Evolutionary conservation across 164 flowering plant species (phyloP), one percentile per base, ranked within the genome.

Genomic region (Chimonanthus salicifolius): DNA sequence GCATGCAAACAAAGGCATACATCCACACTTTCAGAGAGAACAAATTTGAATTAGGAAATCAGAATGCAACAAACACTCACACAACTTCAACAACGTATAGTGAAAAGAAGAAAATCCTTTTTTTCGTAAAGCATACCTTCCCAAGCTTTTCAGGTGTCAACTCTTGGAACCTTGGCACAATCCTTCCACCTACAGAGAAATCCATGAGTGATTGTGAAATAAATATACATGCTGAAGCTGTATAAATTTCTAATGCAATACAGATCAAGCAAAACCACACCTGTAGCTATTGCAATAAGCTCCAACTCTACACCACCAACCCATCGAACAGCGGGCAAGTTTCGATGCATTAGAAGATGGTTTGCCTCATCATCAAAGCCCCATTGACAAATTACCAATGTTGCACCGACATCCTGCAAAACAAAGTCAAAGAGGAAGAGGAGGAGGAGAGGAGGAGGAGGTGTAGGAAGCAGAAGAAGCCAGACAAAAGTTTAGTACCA

Each of bases 331-430:
- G 99, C 99, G 77, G 99, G 99, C 82, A 95, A 84, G 75, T 92
- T 86, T 75, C 97, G 83, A 74, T 95, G 88, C 98, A 94, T 92
- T 71, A 95, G 73, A 21, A 95, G 80, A 80, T 95, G 99, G 78
- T 95, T 95, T 73, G 99, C 99, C 81, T 95, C 99, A 85, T 95
- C 99, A 83, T 95, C 99, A 80, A 95, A 95, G 3, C 99, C 99
- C 99, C 98, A 95, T 67, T 93, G 99, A 74, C 99, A 95, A 80
- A 95, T 95, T 49, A 95, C 99, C 79, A 95, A 78, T 47, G 98
- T 93, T 48, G 99, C 95, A 76, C 98, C 99, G 72, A 89, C 98
- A 88, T 95, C 99, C 99, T 95, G 87, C 73, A 77, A 67, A 33
- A 1, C 33, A 33, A 33, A 33, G 33, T 8, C 49, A 43, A 58